Conservation (phyloP, 352 stramenopile species). For the Globisporangium spinosum region DNA sequence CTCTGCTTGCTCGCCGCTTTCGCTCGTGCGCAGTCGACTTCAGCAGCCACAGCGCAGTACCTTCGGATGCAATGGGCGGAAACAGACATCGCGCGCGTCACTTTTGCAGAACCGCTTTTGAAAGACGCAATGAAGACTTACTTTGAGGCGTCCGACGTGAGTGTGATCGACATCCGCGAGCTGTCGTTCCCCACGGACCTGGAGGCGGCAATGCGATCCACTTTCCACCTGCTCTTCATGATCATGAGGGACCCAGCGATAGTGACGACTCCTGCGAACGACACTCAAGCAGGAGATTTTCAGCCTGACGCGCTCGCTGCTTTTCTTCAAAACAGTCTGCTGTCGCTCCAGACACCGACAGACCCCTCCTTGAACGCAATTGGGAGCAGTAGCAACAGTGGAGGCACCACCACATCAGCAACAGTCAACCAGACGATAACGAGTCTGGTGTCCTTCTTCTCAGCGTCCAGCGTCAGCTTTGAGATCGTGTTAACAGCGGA, state of each 20-base stretch:
- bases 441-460: background rate
- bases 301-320: background rate
- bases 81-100: conserved; percentile 29
- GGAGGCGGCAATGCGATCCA: conserved; percentile 17
- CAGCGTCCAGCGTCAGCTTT: conserved; percentile 7
- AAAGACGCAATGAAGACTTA: conserved; percentile 23
- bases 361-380: background rate
- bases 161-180: conserved; percentile 26
- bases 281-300: background rate
- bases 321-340: conserved; percentile 16
- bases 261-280: background rate
- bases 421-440: background rate
- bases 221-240: conserved; percentile 28
- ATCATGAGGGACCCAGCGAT: background rate
- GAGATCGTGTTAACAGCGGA: conserved; percentile 16
- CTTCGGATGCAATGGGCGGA: conserved; percentile 25
- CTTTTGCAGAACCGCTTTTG: conserved; percentile 25
- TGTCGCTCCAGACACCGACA: conserved; percentile 9
- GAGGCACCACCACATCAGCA: background rate
- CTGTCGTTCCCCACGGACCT: conserved; percentile 14
- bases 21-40: background rate
- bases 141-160: conserved; percentile 22
- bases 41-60: conserved; percentile 4
- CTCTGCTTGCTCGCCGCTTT: background rate
- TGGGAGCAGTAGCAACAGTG: background rate